Base-by-base conservation (phyloP, 2,329 filamentous ascomycete genomes). In the Pleomassaria siparia region DNA sequence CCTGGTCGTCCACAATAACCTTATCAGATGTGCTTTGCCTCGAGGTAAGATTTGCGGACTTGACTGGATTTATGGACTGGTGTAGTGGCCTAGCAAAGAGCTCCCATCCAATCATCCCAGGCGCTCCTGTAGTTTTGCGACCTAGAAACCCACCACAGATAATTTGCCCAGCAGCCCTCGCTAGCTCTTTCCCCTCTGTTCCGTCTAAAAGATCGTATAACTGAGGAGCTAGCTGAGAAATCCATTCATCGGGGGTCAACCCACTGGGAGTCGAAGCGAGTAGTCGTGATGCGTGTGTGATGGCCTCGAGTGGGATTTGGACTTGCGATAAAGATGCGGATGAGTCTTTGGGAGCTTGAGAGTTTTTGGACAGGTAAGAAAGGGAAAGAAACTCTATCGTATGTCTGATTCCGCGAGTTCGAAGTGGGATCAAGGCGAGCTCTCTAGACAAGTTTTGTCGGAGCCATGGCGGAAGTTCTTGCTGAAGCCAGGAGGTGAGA, bases 351-450 rank as follows among this genome's bases (percentile, higher is more conserved):
- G 55, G 69, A 67, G 47, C 71, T 69, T 54, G 73, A 76, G 51
- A 80, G 77, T 69, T 67, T 36, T 69, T 62, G 5, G 63, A 63
- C 0, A 85, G 81, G 51, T 88, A 85, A 6, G 87, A 82, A 1
- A 85, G 79, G 47, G 88, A 86, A 28, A 89, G 76, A 60, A 89
- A 89, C 60, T 89, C 86, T 51, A 89, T 75, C 0, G 83, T 86
- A 21, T 82, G 79, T 26, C 86, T 79, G 12, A 89, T 83, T 15
- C 86, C 86, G 51, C 82, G 78, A 2, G 74, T 70, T 3, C 85
- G 76, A 21, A 88, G 73, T 1, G 86, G 86, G 9, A 89, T 61
- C 11, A 76, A 63, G 1, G 84, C 82, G 36, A 89, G 74, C 11
- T 80, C 74, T 47, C 76, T 76, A 56, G 85, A 74, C 1, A 89